Evolutionary conservation across 2,329 filamentous ascomycete genomes (phyloP), one percentile per base, ranked within the genome.

Genomic region (Fusarium marasasianum): DNA sequence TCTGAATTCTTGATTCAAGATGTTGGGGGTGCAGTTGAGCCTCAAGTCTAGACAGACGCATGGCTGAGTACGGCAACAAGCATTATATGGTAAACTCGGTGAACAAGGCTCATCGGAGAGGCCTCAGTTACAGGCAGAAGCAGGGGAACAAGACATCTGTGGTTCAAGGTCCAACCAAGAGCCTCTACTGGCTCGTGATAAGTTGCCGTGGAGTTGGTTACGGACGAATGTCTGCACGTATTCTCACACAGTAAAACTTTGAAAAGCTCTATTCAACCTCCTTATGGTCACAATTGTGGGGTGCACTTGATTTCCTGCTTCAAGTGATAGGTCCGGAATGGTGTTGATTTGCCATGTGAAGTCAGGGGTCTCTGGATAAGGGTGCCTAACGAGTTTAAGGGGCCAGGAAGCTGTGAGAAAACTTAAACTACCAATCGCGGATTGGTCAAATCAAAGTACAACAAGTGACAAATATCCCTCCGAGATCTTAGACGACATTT

Each of bases 101-200:
- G 57, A 71, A 72, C 45, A 69, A 54, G 61, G 57, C 51, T 37
- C 38, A 66, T 59, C 38, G 26, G 61, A 66, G 53, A 58, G 60
- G 44, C 65, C 66, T 66, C 66, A 69, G 63, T 56, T 64, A 69
- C 69, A 78, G 76, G 75, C 76, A 78, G 76, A 78, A 78, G 64
- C 48, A 55, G 31, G 56, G 53, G 47, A 65, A 63, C 57, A 76
- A 62, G 63, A 69, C 61, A 67, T 50, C 53, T 60, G 40, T 40
- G 45, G 61, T 63, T 58, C 61, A 41, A 64, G 56, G 56, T 65
- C 51, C 40, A 56, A 51, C 57, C 63, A 71, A 67, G 57, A 69
- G 58, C 57, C 58, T 56, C 63, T 66, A 61, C 57, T 66, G 67
- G 68, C 61, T 76, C 41, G 48, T 61, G 60, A 68, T 40, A 61